A percentile compares a stretch with the other conserved stretches of the same genome.
These are phyloP conservation scores for Aspergillus thermomutatus DNA, from an alignment of 2,329 filamentous ascomycete species.

Conservation along the genomic window DNA sequence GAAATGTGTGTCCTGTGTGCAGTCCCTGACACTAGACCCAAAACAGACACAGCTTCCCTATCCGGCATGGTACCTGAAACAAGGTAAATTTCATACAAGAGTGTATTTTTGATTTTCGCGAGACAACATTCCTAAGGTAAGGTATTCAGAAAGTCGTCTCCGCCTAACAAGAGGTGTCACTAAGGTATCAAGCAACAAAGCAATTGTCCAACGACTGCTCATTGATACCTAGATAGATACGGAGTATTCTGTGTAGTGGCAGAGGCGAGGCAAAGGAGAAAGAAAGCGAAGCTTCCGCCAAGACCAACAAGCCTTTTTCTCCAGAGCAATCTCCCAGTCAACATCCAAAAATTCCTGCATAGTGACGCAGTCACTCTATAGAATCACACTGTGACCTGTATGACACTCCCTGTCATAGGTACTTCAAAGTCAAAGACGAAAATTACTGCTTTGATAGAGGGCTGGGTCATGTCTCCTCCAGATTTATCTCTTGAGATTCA, in stretches of 20 bases:
- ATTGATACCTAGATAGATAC: not conserved
- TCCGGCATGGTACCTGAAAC: not conserved
- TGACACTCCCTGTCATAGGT: too few species aligned
- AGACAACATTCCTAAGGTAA: too few species aligned
- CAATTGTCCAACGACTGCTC: not conserved
- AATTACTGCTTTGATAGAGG: not conserved
- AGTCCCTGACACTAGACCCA: not conserved
- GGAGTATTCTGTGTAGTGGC: not conserved
- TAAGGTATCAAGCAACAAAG: not conserved
- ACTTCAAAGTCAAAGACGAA: not conserved
- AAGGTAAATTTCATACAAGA: not conserved
- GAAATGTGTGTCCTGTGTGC: not conserved
- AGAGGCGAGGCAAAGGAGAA: not conserved
- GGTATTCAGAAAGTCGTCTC: not conserved
- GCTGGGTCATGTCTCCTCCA: not conserved
- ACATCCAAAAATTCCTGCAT: too few species aligned
- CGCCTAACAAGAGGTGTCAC: not conserved
- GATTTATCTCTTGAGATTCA: not conserved
- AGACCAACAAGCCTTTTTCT: not conserved
- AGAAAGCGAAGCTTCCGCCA: not conserved
- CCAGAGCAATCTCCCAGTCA: not conserved
- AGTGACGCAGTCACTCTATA: too few species aligned
- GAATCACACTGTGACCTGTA: too few species aligned
- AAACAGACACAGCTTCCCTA: not conserved
- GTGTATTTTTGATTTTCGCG: not conserved